A percentile compares a stretch with the other conserved stretches of the same genome.
Conservation (phyloP, 768 basidiomycete species). For the Crucibulum laeve region DNA sequence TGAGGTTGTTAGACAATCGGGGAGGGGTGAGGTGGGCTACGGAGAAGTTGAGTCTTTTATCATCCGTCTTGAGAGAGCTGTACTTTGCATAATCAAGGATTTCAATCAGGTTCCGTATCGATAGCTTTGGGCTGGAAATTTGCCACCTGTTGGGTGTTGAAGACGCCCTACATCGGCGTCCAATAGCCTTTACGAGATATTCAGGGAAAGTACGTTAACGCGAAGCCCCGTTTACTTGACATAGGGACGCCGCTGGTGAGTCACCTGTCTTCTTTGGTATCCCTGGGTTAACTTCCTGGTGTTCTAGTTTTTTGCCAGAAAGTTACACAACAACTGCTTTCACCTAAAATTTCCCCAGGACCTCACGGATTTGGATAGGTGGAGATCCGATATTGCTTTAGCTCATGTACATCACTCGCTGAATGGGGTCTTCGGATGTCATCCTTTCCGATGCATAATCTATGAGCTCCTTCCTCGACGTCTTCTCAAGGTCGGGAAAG, state of each 20-base stretch:
- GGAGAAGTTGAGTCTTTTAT: slow-evolving; percentile 41
- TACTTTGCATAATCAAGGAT: slow-evolving; percentile 34
- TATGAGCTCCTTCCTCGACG: slow-evolving; percentile 9
- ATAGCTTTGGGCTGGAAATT: slow-evolving; percentile 24
- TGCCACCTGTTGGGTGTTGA: slow-evolving; percentile 20
- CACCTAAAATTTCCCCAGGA: slow-evolving; percentile 7
- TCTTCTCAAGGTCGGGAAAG: slow-evolving; percentile 14
- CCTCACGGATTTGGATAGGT: slow-evolving; percentile 7
- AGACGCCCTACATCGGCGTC: slow-evolving; percentile 32
- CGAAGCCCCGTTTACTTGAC: slow-evolving; percentile 36
- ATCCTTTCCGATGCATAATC: slow-evolving; percentile 13
- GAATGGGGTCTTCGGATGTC: slow-evolving; percentile 11
- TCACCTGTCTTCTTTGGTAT: slow-evolving; percentile 27
- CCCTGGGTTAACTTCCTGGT: not conserved
- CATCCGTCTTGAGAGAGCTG: slow-evolving; percentile 28
- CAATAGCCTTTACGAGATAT: slow-evolving; percentile 31
- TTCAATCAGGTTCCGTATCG: slow-evolving; percentile 32
- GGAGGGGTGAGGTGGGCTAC: slow-evolving; percentile 37
- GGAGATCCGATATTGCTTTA: slow-evolving; percentile 18
- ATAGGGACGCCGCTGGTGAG: slow-evolving; percentile 33
- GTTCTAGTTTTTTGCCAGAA: slow-evolving; percentile 9
- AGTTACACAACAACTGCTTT: not conserved
- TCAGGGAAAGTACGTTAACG: slow-evolving; percentile 32
- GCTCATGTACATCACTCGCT: slow-evolving; percentile 12
- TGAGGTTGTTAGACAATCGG: slow-evolving; percentile 54